A percentile compares a stretch with the other conserved stretches of the same genome.
phyloP scores from a whole-genome alignment of 169 alveolate species.

The Eimeria praecox region DNA sequence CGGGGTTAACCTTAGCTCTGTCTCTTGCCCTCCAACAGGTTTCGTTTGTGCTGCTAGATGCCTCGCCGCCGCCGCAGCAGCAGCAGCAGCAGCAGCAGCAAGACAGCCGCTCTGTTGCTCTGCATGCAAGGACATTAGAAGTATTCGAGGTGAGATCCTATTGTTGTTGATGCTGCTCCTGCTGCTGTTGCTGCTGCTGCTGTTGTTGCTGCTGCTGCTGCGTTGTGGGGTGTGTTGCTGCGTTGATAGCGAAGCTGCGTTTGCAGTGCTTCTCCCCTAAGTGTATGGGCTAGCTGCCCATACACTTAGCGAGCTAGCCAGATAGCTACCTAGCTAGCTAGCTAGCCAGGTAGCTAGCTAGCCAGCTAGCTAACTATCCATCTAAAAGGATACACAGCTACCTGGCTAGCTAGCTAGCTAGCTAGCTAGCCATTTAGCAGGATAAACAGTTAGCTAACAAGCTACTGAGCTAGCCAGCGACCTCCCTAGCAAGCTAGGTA shows the following conservation, averaged over 20 bases:
- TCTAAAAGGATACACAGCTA: too few relatives aligned
- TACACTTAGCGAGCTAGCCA: too few relatives aligned
- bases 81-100: too few relatives aligned
- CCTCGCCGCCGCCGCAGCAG: not conserved
- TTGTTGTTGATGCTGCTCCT: not conserved
- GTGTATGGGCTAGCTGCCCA: too few relatives aligned
- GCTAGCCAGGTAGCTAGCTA: too few relatives aligned
- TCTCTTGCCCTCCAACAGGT: slow-evolving; percentile 21
- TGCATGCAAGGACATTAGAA: slow-evolving; percentile 76
- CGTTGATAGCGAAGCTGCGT: too few relatives aligned
- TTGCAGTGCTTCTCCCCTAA: too few relatives aligned
- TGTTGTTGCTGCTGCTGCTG: slow-evolving; percentile 3
- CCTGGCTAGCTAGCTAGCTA: too few relatives aligned
- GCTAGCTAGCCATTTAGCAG: not conserved
- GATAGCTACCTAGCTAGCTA: too few relatives aligned
- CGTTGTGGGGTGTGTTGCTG: not conserved
- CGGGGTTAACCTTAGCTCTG: slow-evolving; percentile 77
- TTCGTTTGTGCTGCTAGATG: slow-evolving; percentile 61
- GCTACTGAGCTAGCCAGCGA: not conserved
- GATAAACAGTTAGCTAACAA: not conserved
- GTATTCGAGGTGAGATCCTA: slow-evolving; percentile 45
- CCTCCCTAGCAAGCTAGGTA: too few relatives aligned
- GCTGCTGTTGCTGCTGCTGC: not conserved
- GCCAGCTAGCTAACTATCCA: too few relatives aligned
- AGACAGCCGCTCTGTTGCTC: slow-evolving; percentile 57